Conservation (phyloP, 345 rosid genomes). For the Chamaenerion angustifolium region DNA sequence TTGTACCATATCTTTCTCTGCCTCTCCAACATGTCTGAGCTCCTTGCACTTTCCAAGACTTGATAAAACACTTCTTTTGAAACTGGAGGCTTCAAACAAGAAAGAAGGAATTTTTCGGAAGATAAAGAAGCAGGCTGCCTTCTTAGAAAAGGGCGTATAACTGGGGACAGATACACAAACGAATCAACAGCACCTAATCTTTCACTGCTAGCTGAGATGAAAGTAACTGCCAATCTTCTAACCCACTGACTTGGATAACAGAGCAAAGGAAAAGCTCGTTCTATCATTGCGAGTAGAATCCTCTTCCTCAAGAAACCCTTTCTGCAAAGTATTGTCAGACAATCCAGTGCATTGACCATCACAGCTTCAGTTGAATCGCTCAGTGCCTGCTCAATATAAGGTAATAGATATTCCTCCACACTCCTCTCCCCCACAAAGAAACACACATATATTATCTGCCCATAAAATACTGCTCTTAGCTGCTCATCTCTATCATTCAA, state of each 20-base stretch:
- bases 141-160: slow-evolving; percentile 76
- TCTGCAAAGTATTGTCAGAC: slow-evolving; percentile 71
- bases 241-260: slow-evolving; percentile 97
- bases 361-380: slow-evolving; percentile 82
- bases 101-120: slow-evolving; percentile 65
- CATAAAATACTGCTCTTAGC: slow-evolving; percentile 82
- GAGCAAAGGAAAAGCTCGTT: slow-evolving; percentile 68
- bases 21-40: slow-evolving; percentile 69
- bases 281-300: slow-evolving; percentile 85
- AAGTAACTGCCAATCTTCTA: slow-evolving; percentile 75
- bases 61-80: slow-evolving; percentile 59
- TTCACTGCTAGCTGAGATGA: slow-evolving; percentile 79
- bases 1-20: slow-evolving; percentile 93
- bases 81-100: slow-evolving; percentile 72
- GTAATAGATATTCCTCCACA: slow-evolving; percentile 95
- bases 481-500: slow-evolving; percentile 93
- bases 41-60: slow-evolving; percentile 60
- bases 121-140: slow-evolving; percentile 84
- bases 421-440: slow-evolving; percentile 97
- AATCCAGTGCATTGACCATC: slow-evolving; percentile 83
- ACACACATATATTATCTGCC: slow-evolving; percentile 74
- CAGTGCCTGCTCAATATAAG: slow-evolving; percentile 92
- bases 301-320: slow-evolving; percentile 72
- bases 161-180: slow-evolving; percentile 77
- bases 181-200: slow-evolving; percentile 83